A percentile compares a stretch with the other conserved stretches of the same genome.
Conservation (phyloP, 2,329 filamentous ascomycete species). For the Hypoxylon sp. region DNA sequence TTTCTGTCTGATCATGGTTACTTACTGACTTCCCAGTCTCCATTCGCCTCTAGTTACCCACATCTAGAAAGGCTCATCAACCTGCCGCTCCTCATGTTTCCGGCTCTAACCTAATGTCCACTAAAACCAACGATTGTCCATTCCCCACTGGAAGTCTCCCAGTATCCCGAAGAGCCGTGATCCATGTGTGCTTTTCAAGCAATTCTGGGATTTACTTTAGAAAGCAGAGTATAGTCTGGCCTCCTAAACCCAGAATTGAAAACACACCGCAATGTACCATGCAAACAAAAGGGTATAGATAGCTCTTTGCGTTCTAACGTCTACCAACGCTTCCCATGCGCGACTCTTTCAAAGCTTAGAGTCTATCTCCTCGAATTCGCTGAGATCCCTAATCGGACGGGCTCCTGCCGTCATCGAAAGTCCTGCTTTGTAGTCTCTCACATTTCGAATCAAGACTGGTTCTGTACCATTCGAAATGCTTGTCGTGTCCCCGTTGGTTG, state of each 20-base stretch:
- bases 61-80: neutral
- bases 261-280: constrained; percentile 19
- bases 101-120: neutral
- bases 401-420: constrained; percentile 81
- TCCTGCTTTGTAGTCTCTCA: constrained; percentile 83
- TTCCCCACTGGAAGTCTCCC: neutral
- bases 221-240: constrained; percentile 13
- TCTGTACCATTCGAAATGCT: constrained; percentile 64
- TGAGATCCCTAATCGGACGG: constrained; percentile 79
- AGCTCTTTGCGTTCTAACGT: constrained; percentile 34
- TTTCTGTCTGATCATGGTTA: constrained; percentile 1
- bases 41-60: constrained; percentile 1
- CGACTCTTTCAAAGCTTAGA: constrained; percentile 77
- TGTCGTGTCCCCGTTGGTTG: constrained; percentile 53
- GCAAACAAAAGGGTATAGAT: constrained; percentile 42
- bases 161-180: neutral
- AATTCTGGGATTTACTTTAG: constrained; percentile 3
- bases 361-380: constrained; percentile 87
- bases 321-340: constrained; percentile 25
- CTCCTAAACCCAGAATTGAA: constrained; percentile 9
- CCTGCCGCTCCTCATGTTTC: neutral
- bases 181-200: constrained; percentile 3
- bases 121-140: neutral
- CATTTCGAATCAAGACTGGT: constrained; percentile 79
- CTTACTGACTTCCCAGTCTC: constrained; percentile 1